Base-by-base conservation (phyloP, 352 stramenopile species). In the Globisporangium parvum region DNA sequence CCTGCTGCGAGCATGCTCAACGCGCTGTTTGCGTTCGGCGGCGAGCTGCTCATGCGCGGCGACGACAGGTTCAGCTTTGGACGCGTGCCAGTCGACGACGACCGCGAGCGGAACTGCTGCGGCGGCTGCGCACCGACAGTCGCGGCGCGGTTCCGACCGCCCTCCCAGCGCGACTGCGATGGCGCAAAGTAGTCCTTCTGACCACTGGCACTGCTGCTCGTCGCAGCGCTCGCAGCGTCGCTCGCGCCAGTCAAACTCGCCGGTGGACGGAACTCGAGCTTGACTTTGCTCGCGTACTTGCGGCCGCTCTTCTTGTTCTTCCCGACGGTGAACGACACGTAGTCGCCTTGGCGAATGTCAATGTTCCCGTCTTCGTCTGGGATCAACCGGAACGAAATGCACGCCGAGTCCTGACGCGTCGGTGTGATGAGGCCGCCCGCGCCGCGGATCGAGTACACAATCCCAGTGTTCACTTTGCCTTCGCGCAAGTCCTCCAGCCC, bases 251-350 rank as follows among this genome's bases (percentile, higher is more conserved):
- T 87, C 26, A 85, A 37, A 51, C 70, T 90, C 10, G 73, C 60
- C 5, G 84, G 84, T 17, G 84, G 84, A 41, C 84, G 84, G 62
- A 92, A 94, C 71, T 94, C 84, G 56, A 94, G 66, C 70, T 91
- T 92, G 57, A 94, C 84, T 53, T 94, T 94, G 49, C 78, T 91
- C 41, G 84, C 84, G 56, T 94, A 94, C 59, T 94, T 94, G 54
- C 84, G 84, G 20, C 81, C 84, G 31, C 81, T 92, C 69, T 94
- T 94, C 60, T 94, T 94, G 75, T 94, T 94, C 71, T 94, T 94
- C 31, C 84, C 84, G 28, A 94, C 84, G 0, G 84, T 94, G 63
- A 94, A 94, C 17, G 81, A 92, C 55, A 94, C 84, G 47, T 94
- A 94, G 63, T 94, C 84, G 45, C 84, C 84, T 44, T 88, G 80